These are phyloP conservation scores for Saccharomycopsis babjevae DNA, from an alignment of 805 yeast genomes.

Conservation along the genomic window DNA sequence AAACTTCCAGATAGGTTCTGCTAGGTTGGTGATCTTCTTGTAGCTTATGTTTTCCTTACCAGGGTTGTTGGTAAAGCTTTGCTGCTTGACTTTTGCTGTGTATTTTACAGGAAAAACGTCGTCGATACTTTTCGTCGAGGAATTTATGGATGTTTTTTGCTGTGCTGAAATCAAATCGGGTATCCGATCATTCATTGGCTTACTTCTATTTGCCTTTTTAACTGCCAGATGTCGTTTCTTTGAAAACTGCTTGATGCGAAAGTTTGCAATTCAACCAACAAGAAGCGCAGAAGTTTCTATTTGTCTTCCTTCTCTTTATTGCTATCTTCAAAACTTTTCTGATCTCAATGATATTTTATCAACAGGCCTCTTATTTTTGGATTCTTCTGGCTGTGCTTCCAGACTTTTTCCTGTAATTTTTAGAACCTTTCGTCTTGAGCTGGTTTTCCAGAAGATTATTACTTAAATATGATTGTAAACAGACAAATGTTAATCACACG, in stretches of 20 bases:
- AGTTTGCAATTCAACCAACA: not conserved
- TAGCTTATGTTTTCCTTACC: not conserved
- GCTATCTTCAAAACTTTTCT: too few relatives aligned
- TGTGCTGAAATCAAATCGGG: constrained; percentile 16
- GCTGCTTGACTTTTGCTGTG: not conserved
- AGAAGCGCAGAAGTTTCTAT: not conserved
- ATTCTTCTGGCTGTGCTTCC: too few relatives aligned
- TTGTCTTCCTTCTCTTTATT: not conserved
- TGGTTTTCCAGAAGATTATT: too few relatives aligned
- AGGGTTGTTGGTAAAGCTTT: not conserved
- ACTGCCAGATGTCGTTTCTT: not conserved
- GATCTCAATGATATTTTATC: not conserved
- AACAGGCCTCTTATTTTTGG: not conserved
- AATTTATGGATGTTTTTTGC: not conserved
- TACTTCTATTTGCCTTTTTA: not conserved
- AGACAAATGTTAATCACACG: not conserved
- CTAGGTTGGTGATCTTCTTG: constrained; percentile 21
- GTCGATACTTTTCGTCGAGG: not conserved
- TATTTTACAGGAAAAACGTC: not conserved
- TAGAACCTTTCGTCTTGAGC: too few relatives aligned
- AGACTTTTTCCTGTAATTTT: too few relatives aligned
- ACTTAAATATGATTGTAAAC: too few relatives aligned
- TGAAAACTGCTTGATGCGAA: not conserved
- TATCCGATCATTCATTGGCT: constrained; percentile 7
- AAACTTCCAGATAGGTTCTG: constrained; percentile 66